Evolutionary conservation across 208 protist species (phyloP).

Genomic region (Novymonas esmeraldas): DNA sequence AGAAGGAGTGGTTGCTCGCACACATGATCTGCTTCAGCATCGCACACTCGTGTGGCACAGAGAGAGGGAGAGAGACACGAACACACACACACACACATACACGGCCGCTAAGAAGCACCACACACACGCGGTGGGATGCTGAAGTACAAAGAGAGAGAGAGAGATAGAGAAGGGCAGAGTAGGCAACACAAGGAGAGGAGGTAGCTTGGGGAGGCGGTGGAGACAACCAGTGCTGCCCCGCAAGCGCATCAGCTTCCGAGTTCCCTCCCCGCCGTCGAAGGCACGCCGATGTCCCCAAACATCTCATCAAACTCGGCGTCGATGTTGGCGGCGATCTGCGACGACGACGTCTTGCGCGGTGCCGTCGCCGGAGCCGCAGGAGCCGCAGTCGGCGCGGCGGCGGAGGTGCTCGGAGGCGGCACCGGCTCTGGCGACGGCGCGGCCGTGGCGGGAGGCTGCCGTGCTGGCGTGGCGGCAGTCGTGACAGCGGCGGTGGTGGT

Average conservation of each 20-base stretch:
- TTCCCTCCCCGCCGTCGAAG: conserved; percentile 1
- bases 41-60: too few species aligned
- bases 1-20: too few species aligned
- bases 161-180: too few species aligned
- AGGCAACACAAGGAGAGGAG: too few species aligned
- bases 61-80: background rate
- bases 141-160: too few species aligned
- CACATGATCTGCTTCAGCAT: too few species aligned
- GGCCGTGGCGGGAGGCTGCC: conserved; percentile 1
- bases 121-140: too few species aligned
- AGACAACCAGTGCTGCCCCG: too few species aligned
- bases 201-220: too few species aligned
- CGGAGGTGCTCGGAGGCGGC: conserved; percentile 1
- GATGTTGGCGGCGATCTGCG: conserved; percentile 35
- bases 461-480: background rate
- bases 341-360: conserved; percentile 4
- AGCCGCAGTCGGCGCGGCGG: background rate
- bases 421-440: conserved; percentile 4
- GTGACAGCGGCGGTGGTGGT: background rate
- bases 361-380: background rate
- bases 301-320: conserved; percentile 82
- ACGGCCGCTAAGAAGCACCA: background rate
- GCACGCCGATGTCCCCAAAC: conserved; percentile 41
- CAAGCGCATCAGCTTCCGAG: too few species aligned
- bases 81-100: background rate